A percentile compares a stretch with the other conserved stretches of the same genome.
Conservation (phyloP, 108 stramenopile genomes). For the Pseudonitzschia multiseries region DNA sequence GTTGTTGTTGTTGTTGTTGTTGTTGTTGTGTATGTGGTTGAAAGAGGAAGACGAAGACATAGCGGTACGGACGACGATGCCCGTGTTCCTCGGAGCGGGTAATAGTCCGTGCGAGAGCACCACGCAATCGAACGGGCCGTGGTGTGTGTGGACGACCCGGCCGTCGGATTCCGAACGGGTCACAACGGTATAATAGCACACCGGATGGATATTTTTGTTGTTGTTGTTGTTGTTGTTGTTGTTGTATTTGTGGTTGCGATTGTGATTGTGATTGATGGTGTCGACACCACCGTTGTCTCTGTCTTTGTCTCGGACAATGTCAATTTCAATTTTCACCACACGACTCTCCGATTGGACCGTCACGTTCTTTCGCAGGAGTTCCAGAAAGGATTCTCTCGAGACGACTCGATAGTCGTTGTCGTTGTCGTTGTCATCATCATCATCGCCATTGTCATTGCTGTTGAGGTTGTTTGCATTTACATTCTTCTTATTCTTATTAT, state of each 20-base stretch:
- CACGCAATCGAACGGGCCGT: constrained; percentile 26
- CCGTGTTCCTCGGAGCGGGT: neutral
- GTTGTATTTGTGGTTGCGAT: neutral
- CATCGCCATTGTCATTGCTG: no score
- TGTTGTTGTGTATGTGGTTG: no score
- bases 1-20: no score
- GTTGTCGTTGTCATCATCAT: no score
- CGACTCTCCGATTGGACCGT: neutral
- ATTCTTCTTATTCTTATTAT: neutral
- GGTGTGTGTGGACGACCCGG: neutral
- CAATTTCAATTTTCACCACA: constrained; percentile 3
- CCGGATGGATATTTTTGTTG: no score
- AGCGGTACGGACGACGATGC: neutral
- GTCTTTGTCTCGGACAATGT: neutral
- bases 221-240: no score
- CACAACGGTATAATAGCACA: neutral
- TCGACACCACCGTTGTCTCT: no score
- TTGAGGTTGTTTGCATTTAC: neutral
- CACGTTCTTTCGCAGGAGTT: constrained; percentile 9
- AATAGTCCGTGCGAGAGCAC: constrained; percentile 18
- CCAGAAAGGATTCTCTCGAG: constrained; percentile 15
- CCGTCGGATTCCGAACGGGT: neutral
- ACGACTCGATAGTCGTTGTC: neutral
- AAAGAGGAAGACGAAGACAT: no score
- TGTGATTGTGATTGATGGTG: neutral